phyloP scores from a whole-genome alignment of 2,329 filamentous ascomycete genomes.

The Rhynchosporium graminicola region DNA sequence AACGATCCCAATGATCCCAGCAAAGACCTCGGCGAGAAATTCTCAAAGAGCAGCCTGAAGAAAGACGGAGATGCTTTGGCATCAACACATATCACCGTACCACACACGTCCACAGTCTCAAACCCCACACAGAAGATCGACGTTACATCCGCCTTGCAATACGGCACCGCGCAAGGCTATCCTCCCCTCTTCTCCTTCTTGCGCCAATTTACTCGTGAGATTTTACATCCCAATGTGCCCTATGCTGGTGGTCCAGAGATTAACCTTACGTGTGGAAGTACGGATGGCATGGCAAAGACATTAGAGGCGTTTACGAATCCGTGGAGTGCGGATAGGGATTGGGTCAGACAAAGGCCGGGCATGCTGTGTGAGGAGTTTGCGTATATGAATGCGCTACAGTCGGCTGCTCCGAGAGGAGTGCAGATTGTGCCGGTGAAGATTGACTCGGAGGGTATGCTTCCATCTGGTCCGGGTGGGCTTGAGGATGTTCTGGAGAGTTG shows the following conservation, averaged over 20 bases:
- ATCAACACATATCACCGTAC: constrained; percentile 64
- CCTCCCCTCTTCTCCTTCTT: constrained; percentile 77
- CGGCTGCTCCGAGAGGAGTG: constrained; percentile 58
- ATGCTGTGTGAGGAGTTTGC: constrained; percentile 78
- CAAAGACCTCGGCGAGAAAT: constrained; percentile 40
- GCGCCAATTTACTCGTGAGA: constrained; percentile 72
- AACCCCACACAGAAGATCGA: constrained; percentile 74
- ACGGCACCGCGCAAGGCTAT: constrained; percentile 80
- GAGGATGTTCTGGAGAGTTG: constrained; percentile 79
- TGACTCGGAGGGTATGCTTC: constrained; percentile 79
- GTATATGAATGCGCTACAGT: constrained; percentile 75
- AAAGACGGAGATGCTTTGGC: constrained; percentile 32
- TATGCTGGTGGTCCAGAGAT: constrained; percentile 77
- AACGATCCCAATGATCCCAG: constrained; percentile 53
- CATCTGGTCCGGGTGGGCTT: constrained; percentile 70
- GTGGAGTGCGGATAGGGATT: constrained; percentile 70
- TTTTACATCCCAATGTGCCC: constrained; percentile 79
- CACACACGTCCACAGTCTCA: constrained; percentile 60
- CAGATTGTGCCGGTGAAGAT: constrained; percentile 74
- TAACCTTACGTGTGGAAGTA: constrained; percentile 77
- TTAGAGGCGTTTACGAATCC: constrained; percentile 74
- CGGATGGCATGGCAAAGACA: constrained; percentile 81
- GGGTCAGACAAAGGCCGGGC: constrained; percentile 69
- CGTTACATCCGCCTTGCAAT: constrained; percentile 79
- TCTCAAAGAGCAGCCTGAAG: constrained; percentile 41